Evolutionary conservation across 208 protist genomes (phyloP).

Genomic region (Leishmania arabica): DNA sequence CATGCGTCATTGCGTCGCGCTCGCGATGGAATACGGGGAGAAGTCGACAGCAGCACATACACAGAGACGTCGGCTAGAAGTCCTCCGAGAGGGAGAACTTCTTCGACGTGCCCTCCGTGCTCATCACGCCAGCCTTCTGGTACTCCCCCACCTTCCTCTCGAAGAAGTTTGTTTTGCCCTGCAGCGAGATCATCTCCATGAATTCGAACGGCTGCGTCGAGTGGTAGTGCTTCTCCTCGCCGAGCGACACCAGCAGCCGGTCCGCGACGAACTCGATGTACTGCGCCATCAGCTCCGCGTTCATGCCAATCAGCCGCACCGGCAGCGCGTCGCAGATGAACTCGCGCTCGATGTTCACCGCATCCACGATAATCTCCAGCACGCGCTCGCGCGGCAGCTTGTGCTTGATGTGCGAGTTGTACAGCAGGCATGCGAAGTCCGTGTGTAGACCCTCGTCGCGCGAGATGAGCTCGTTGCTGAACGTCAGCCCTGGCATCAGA

Average conservation of each 20-base stretch:
- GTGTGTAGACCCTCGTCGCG: slow-evolving; percentile 99
- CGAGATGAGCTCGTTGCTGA: slow-evolving; percentile 99
- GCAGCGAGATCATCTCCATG: slow-evolving; percentile 99
- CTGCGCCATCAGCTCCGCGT: slow-evolving; percentile 96
- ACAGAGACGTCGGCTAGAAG: slow-evolving; percentile 62
- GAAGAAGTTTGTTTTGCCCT: slow-evolving; percentile 99
- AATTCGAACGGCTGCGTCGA: slow-evolving; percentile 99
- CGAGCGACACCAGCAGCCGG: slow-evolving; percentile 96
- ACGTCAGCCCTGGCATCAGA: slow-evolving; percentile 99
- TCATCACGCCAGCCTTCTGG: slow-evolving; percentile 97
- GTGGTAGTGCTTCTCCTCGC: slow-evolving; percentile 96
- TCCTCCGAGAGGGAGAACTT: slow-evolving; percentile 92
- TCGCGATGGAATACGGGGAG: not conserved
- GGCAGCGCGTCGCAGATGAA: slow-evolving; percentile 98
- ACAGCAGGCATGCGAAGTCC: slow-evolving; percentile 99
- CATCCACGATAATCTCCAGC: slow-evolving; percentile 93
- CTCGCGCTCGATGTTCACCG: slow-evolving; percentile 96
- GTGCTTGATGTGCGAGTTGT: slow-evolving; percentile 92
- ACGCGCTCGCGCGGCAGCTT: slow-evolving; percentile 88
- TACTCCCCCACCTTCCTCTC: slow-evolving; percentile 99
- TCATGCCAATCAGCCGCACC: slow-evolving; percentile 99
- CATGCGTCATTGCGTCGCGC: not conserved
- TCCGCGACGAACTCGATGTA: slow-evolving; percentile 99
- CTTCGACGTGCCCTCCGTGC: slow-evolving; percentile 62
- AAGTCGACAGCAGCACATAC: not conserved